These are phyloP conservation scores for Irpex sp. DNA, from an alignment of 1,284 basidiomycete species.

Conservation along the genomic window DNA sequence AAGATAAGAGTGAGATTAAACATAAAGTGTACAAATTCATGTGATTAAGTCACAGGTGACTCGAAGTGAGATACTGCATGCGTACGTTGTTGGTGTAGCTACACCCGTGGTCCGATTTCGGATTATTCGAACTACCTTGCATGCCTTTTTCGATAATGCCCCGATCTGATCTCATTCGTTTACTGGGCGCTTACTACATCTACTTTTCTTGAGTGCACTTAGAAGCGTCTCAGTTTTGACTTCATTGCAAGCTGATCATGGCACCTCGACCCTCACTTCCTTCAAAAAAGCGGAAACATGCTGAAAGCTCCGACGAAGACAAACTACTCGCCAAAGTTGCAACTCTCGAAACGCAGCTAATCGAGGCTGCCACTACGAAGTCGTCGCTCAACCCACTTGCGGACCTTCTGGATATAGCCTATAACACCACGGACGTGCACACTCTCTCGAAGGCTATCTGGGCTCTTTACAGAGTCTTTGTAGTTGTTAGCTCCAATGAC, in stretches of 20 bases:
- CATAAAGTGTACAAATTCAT: no score
- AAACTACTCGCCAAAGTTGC: slow-evolving; percentile 27
- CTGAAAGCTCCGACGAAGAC: slow-evolving; percentile 20
- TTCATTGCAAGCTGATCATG: slow-evolving; percentile 5
- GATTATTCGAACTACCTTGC: background rate
- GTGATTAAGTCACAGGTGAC: background rate
- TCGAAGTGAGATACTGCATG: background rate
- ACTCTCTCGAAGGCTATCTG: slow-evolving; percentile 77
- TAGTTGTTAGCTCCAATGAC: slow-evolving; percentile 57
- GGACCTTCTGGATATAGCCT: slow-evolving; percentile 66
- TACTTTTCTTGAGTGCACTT: background rate
- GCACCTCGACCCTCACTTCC: slow-evolving; percentile 41
- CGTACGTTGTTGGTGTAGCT: no score
- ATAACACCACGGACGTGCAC: slow-evolving; percentile 40
- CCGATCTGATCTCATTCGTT: background rate
- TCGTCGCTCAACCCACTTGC: slow-evolving; percentile 77
- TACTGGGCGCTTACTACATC: background rate
- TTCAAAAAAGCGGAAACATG: slow-evolving; percentile 50
- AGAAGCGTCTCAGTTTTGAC: background rate
- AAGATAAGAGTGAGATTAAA: no score
- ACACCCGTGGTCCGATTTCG: background rate
- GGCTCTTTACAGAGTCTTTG: slow-evolving; percentile 79
- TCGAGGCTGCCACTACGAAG: slow-evolving; percentile 44
- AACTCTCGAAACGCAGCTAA: slow-evolving; percentile 50
- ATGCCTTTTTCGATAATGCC: background rate